These are phyloP conservation scores for Colletotrichum noveboracense DNA, from an alignment of 2,329 filamentous ascomycete genomes.

Conservation along the genomic window DNA sequence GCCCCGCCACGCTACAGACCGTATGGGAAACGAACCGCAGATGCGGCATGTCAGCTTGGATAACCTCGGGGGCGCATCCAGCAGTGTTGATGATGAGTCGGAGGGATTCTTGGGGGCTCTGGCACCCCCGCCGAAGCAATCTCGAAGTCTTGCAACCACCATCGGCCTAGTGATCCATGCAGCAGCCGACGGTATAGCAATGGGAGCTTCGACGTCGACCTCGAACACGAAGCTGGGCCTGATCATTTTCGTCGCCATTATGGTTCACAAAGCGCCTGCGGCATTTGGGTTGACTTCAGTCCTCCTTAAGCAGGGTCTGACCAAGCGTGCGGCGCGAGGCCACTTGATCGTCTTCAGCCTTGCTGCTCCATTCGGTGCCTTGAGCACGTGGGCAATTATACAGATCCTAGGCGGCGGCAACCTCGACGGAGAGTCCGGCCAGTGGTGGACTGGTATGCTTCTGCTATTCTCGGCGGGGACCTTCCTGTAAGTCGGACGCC, in stretches of 20 bases:
- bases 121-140: slow-evolving; percentile 61
- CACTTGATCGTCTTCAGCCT: slow-evolving; percentile 92
- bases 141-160: slow-evolving; percentile 79
- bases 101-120: slow-evolving; percentile 65
- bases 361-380: slow-evolving; percentile 84
- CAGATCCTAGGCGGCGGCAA: slow-evolving; percentile 71
- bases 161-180: slow-evolving; percentile 96
- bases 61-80: slow-evolving; percentile 65
- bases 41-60: slow-evolving; percentile 89
- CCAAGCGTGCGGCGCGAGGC: slow-evolving; percentile 81
- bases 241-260: slow-evolving; percentile 94
- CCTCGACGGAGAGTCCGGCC: slow-evolving; percentile 64
- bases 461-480: slow-evolving; percentile 95
- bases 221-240: slow-evolving; percentile 79
- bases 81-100: slow-evolving; percentile 58
- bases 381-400: slow-evolving; percentile 83
- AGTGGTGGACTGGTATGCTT: slow-evolving; percentile 92
- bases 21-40: slow-evolving; percentile 67
- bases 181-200: slow-evolving; percentile 91
- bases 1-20: slow-evolving; percentile 73
- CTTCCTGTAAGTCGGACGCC: slow-evolving; percentile 73
- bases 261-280: slow-evolving; percentile 96
- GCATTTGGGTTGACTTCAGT: slow-evolving; percentile 94
- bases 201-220: slow-evolving; percentile 86
- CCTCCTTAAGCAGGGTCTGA: slow-evolving; percentile 87